These are phyloP conservation scores for Aspergillus kassunensis DNA, from an alignment of 495 filamentous ascomycete species.

Conservation along the genomic window DNA sequence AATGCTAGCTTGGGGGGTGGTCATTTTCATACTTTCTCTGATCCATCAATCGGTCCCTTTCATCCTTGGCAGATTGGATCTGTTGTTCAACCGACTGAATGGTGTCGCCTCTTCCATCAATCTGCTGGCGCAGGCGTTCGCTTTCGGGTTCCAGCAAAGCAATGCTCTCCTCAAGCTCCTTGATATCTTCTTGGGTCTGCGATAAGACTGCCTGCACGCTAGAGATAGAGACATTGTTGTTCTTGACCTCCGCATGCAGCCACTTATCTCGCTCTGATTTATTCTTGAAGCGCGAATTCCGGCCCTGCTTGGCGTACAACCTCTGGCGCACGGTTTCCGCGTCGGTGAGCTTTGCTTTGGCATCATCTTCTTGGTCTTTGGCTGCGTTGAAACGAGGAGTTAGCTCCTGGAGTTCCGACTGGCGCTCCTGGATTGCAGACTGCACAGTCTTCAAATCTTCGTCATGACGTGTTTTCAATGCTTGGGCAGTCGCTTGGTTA, in stretches of 20 bases:
- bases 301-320: conserved; percentile 89
- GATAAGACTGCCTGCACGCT: conserved; percentile 77
- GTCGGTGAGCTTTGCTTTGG: conserved; percentile 66
- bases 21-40: conserved; percentile 65
- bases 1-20: neutral
- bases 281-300: conserved; percentile 81
- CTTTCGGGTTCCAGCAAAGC: conserved; percentile 68
- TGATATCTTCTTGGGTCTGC: conserved; percentile 83
- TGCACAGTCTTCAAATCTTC: conserved; percentile 70
- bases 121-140: conserved; percentile 60
- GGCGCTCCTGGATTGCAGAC: conserved; percentile 67
- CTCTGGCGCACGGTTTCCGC: conserved; percentile 73
- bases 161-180: conserved; percentile 66
- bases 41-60: conserved; percentile 73
- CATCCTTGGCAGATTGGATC: conserved; percentile 74
- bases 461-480: conserved; percentile 64
- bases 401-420: conserved; percentile 68
- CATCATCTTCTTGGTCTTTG: conserved; percentile 65
- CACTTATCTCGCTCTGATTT: conserved; percentile 85
- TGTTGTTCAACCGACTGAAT: conserved; percentile 67
- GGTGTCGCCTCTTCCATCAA: conserved; percentile 74
- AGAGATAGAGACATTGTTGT: conserved; percentile 68
- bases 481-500: conserved; percentile 73
- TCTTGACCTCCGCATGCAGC: conserved; percentile 74
- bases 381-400: conserved; percentile 69